phyloP scores from a whole-genome alignment of 2,329 filamentous ascomycete species.

The Teratosphaeria zuluensis region DNA sequence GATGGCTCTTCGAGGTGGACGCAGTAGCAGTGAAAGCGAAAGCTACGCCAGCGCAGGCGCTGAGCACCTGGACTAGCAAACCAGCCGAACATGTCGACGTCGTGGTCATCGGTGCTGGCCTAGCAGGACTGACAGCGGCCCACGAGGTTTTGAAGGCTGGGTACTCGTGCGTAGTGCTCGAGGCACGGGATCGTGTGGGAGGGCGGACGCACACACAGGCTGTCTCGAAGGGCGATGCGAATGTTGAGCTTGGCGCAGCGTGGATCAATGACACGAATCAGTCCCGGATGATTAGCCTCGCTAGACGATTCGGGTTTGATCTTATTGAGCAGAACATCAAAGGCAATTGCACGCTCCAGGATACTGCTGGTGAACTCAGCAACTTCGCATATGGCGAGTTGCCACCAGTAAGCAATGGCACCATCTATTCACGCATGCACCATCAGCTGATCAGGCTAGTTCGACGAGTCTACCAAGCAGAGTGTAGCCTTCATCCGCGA shows the following conservation, averaged over 20 bases:
- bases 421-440: slow-evolving; percentile 17
- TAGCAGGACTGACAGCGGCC: slow-evolving; percentile 23
- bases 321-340: slow-evolving; percentile 40
- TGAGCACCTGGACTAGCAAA: neutral
- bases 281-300: slow-evolving; percentile 34
- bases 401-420: slow-evolving; percentile 11
- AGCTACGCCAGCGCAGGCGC: neutral
- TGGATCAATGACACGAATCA: slow-evolving; percentile 53
- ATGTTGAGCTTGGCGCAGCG: slow-evolving; percentile 42
- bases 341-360: slow-evolving; percentile 37
- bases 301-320: slow-evolving; percentile 33
- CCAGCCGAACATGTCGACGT: slow-evolving; percentile 17
- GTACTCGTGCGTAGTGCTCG: slow-evolving; percentile 19
- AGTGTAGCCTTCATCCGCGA: slow-evolving; percentile 21
- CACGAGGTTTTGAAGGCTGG: slow-evolving; percentile 19
- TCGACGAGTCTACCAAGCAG: neutral
- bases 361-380: slow-evolving; percentile 26
- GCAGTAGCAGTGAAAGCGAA: slow-evolving; percentile 14
- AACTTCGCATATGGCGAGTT: slow-evolving; percentile 26
- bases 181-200: slow-evolving; percentile 26
- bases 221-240: slow-evolving; percentile 28
- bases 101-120: slow-evolving; percentile 24
- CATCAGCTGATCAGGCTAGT: slow-evolving; percentile 5
- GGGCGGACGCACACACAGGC: slow-evolving; percentile 39
- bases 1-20: slow-evolving; percentile 19